Conservation (phyloP, 495 filamentous ascomycete genomes). For the Podospora anserina region DNA sequence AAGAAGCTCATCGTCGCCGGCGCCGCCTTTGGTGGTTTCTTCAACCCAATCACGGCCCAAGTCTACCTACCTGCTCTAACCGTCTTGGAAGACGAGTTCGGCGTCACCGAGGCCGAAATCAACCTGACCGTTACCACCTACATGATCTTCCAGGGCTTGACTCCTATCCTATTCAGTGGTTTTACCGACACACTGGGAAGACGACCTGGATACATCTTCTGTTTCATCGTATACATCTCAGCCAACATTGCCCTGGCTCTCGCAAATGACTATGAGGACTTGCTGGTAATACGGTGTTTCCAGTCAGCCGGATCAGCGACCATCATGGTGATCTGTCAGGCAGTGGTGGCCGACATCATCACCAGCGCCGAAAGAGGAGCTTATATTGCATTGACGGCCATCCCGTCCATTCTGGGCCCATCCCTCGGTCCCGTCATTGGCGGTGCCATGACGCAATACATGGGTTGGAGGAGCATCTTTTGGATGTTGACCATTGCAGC, state of each 20-base stretch:
- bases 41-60: slow-evolving; percentile 64
- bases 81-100: slow-evolving; percentile 50
- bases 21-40: slow-evolving; percentile 59
- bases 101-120: slow-evolving; percentile 52
- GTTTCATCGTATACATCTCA: slow-evolving; percentile 54
- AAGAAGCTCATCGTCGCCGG: slow-evolving; percentile 61
- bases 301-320: slow-evolving; percentile 55
- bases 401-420: slow-evolving; percentile 39
- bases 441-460: slow-evolving; percentile 47
- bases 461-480: slow-evolving; percentile 54
- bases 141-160: slow-evolving; percentile 57
- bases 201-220: slow-evolving; percentile 53
- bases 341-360: slow-evolving; percentile 54
- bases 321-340: slow-evolving; percentile 52
- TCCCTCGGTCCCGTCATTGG: slow-evolving; percentile 46
- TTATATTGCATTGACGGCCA: slow-evolving; percentile 40
- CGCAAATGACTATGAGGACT: slow-evolving; percentile 45
- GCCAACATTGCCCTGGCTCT: slow-evolving; percentile 57
- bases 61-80: slow-evolving; percentile 73
- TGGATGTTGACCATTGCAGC: slow-evolving; percentile 54
- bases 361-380: slow-evolving; percentile 52
- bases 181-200: slow-evolving; percentile 55
- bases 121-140: slow-evolving; percentile 64
- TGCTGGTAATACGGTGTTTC: slow-evolving; percentile 53
- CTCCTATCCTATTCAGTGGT: slow-evolving; percentile 55